A percentile compares a stretch with the other conserved stretches of the same genome.
Conservation (phyloP, 306 rosid species). For the Coriaria nepalensis region DNA sequence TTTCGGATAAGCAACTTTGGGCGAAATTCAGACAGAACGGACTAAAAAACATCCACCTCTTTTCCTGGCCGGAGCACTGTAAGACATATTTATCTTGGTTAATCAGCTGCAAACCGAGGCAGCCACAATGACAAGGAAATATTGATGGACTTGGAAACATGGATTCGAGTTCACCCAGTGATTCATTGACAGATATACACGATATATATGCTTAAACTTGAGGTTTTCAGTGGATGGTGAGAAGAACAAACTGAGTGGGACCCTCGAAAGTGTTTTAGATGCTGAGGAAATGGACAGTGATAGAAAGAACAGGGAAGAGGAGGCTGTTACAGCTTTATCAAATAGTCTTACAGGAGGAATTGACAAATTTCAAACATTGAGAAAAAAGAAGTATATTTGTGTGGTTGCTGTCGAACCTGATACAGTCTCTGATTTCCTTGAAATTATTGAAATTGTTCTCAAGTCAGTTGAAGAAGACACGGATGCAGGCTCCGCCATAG, state of each 20-base stretch:
- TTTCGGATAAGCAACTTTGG: conserved; percentile 56
- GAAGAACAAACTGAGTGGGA: conserved; percentile 18
- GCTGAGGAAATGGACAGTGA: conserved; percentile 20
- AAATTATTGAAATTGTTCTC: conserved; percentile 16
- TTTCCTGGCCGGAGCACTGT: conserved; percentile 51
- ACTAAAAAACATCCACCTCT: conserved; percentile 44
- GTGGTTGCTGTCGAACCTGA: conserved; percentile 36
- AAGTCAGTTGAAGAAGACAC: conserved; percentile 25
- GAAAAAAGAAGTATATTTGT: conserved; percentile 27
- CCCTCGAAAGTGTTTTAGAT: conserved; percentile 21
- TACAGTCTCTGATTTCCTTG: conserved; percentile 18
- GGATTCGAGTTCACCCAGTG: conserved; percentile 32
- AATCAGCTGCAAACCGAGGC: conserved; percentile 40
- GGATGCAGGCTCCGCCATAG: conserved; percentile 24
- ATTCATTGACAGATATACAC: conserved; percentile 43
- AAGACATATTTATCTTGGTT: conserved; percentile 39
- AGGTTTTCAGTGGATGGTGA: conserved; percentile 38
- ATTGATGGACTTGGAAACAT: conserved; percentile 18
- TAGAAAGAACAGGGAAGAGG: conserved; percentile 21
- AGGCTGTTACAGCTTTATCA: conserved; percentile 20
- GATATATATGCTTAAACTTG: conserved; percentile 39
- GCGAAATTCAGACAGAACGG: conserved; percentile 47
- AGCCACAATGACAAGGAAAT: conserved; percentile 40
- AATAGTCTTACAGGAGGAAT: conserved; percentile 13
- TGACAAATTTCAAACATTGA: conserved; percentile 21